A percentile compares a stretch with the other conserved stretches of the same genome.
Conservation (phyloP, 2,329 filamentous ascomycete species). For the Ophiognomonia clavigignenti-juglandacearum region DNA sequence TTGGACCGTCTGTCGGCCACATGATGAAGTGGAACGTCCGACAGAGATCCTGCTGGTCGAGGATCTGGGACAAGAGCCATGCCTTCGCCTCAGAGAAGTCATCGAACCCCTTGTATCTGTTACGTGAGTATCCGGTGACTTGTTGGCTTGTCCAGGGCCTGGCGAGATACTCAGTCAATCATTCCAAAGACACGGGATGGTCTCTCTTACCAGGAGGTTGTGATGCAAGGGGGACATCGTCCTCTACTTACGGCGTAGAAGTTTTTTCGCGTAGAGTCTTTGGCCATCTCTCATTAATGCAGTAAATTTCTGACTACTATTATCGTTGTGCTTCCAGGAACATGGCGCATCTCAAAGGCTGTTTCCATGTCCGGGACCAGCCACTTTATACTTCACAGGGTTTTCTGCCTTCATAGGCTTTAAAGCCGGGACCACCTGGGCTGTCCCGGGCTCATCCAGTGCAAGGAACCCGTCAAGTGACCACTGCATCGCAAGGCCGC, state of each 20-base stretch:
- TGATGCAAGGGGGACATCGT: background rate
- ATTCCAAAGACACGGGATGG: background rate
- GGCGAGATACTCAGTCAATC: background rate
- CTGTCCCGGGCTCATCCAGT: too few relatives aligned
- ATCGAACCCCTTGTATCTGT: background rate
- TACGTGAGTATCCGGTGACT: background rate
- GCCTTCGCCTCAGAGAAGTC: background rate
- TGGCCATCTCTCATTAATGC: too few relatives aligned
- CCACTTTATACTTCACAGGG: too few relatives aligned
- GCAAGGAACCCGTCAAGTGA: too few relatives aligned
- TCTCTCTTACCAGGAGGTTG: background rate
- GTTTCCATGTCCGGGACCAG: too few relatives aligned
- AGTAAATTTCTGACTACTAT: too few relatives aligned
- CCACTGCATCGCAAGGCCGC: too few relatives aligned
- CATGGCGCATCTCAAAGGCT: too few relatives aligned
- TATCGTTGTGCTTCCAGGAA: too few relatives aligned
- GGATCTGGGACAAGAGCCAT: background rate
- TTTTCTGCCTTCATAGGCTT: too few relatives aligned
- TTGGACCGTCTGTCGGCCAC: background rate
- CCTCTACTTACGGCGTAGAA: background rate
- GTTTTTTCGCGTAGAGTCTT: background rate
- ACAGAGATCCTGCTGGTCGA: background rate
- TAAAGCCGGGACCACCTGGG: too few relatives aligned
- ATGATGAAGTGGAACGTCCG: background rate
- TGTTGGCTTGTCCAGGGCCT: background rate